Evolutionary conservation across 176 grass and related monocot species (phyloP).

Genomic region (Juncus inflexus): DNA sequence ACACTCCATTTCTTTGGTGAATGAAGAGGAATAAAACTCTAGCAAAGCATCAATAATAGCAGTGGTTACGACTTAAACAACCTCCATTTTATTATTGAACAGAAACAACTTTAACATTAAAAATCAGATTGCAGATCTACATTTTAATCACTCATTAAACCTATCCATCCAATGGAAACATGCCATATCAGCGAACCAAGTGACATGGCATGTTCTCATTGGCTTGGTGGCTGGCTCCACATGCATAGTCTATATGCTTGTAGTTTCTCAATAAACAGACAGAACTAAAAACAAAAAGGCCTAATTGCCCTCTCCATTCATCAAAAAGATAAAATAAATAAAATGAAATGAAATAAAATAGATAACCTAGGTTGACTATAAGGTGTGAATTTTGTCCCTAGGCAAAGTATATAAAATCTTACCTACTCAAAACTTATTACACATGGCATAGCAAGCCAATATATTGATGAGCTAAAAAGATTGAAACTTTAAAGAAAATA

Average conservation of each 20-base stretch:
- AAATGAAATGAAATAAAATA: neutral
- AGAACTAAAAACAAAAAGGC: conserved; percentile 1
- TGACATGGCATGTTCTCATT: neutral
- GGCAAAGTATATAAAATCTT: neutral
- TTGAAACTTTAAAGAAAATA: conserved; percentile 10
- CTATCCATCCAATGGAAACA: neutral
- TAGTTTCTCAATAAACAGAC: neutral
- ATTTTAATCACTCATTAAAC: too few relatives aligned
- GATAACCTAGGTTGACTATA: conserved; percentile 27
- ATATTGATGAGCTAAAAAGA: conserved; percentile 7
- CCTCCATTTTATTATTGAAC: too few relatives aligned
- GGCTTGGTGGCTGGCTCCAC: neutral
- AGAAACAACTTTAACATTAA: too few relatives aligned
- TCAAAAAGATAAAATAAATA: conserved; percentile 2
- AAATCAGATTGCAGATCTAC: too few relatives aligned
- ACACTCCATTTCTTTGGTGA: too few relatives aligned
- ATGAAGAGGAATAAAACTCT: too few relatives aligned
- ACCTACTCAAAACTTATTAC: conserved; percentile 8
- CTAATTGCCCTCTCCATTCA: neutral
- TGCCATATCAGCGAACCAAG: neutral
- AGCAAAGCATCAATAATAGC: too few relatives aligned
- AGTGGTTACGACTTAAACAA: too few relatives aligned
- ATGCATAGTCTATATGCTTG: neutral
- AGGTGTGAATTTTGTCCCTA: conserved; percentile 23
- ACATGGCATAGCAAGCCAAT: conserved; percentile 9